Conservation (phyloP, 768 basidiomycete species). For the Porpolomopsis calyptriformis region DNA sequence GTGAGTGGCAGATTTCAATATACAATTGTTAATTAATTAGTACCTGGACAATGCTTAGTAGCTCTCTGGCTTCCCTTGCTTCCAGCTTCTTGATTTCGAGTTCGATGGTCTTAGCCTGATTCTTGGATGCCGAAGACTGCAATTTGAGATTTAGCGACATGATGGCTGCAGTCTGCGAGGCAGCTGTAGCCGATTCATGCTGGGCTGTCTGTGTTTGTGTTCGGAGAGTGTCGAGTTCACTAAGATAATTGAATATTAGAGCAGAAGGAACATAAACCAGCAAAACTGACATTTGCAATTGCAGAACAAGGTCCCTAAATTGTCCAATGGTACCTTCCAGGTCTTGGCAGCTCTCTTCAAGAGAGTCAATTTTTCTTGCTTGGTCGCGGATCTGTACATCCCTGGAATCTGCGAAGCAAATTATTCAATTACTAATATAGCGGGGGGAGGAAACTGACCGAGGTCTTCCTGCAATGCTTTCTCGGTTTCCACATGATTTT, state of each 20-base stretch:
- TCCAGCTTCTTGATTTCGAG: slow-evolving; percentile 81
- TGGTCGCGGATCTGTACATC: slow-evolving; percentile 65
- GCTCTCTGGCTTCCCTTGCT: slow-evolving; percentile 69
- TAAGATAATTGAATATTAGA: slow-evolving; percentile 23
- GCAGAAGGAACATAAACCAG: slow-evolving; percentile 1
- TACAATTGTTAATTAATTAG: background rate
- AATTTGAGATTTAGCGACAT: slow-evolving; percentile 92
- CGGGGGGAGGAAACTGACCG: slow-evolving; percentile 34
- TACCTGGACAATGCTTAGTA: slow-evolving; percentile 78
- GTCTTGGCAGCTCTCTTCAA: slow-evolving; percentile 78
- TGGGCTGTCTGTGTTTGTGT: slow-evolving; percentile 79
- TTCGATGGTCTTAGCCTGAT: slow-evolving; percentile 82
- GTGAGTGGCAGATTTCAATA: background rate
- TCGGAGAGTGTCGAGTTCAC: slow-evolving; percentile 79
- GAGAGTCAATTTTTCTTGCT: slow-evolving; percentile 44
- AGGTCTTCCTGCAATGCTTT: slow-evolving; percentile 84
- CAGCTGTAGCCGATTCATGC: slow-evolving; percentile 70
- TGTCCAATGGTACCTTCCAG: slow-evolving; percentile 81
- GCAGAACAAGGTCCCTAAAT: slow-evolving; percentile 85
- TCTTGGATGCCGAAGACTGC: slow-evolving; percentile 84
- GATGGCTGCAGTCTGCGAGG: slow-evolving; percentile 84
- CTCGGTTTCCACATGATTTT: slow-evolving; percentile 91
- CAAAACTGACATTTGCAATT: slow-evolving; percentile 58
- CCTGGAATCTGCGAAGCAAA: slow-evolving; percentile 41
- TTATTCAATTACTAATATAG: background rate